Percentiles rank a stretch among this genome's conserved stretches.
Conservation (phyloP, 345 rosid genomes). For the Capsella bursapastoris region DNA sequence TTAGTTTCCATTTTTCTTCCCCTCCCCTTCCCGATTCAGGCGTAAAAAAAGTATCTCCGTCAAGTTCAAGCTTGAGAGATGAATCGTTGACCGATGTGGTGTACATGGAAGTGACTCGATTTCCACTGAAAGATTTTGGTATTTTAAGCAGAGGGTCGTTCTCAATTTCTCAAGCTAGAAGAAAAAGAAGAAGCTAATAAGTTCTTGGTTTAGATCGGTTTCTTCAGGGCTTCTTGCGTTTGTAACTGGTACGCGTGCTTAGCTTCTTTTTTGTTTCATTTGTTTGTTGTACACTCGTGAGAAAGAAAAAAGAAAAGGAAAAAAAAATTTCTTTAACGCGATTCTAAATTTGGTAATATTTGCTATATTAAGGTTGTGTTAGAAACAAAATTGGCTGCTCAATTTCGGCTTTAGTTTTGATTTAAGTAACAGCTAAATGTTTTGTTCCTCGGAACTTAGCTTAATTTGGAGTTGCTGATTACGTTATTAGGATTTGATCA, state of each 20-base stretch:
- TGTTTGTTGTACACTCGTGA: neutral
- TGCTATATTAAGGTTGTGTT: conserved; percentile 1
- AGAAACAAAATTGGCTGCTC: neutral
- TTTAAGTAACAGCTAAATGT: neutral
- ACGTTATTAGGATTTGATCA: neutral
- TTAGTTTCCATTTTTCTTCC: conserved; percentile 1
- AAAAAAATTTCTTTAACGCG: neutral
- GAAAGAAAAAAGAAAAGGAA: too few relatives aligned
- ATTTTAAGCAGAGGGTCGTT: neutral
- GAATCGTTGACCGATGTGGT: neutral
- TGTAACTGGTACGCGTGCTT: conserved; percentile 16
- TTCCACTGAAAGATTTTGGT: neutral
- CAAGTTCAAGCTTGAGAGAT: neutral
- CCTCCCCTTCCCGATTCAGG: conserved; percentile 10
- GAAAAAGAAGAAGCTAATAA: conserved; percentile 19
- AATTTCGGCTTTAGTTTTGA: neutral
- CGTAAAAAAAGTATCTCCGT: neutral
- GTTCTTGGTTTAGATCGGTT: neutral
- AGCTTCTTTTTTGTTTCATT: neutral
- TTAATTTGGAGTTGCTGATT: conserved; percentile 4
- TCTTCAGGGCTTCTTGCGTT: neutral
- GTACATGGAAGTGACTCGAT: conserved; percentile 12
- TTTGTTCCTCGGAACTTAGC: neutral
- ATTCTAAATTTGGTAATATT: conserved; percentile 29
- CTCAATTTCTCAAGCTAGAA: conserved; percentile 27